Conservation (phyloP, 768 basidiomycete species). For the Boletellus ananiceps region DNA sequence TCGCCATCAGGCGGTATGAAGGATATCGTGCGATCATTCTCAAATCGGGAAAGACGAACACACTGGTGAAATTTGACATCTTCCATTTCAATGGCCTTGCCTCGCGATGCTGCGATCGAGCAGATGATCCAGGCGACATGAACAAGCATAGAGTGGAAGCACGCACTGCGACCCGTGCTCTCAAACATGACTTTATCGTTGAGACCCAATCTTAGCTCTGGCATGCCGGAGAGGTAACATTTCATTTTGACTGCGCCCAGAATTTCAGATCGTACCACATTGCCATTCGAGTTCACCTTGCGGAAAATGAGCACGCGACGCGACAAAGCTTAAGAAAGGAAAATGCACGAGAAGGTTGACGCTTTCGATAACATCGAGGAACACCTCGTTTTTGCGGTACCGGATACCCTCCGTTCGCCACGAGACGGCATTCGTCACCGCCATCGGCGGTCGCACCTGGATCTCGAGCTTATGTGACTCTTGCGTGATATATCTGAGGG, state of each 20-base stretch:
- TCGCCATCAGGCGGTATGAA: slow-evolving; percentile 99
- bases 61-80: slow-evolving; percentile 99
- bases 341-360: slow-evolving; percentile 85
- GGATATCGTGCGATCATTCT: slow-evolving; percentile 97
- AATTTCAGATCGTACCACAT: slow-evolving; percentile 96
- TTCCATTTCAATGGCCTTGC: slow-evolving; percentile 99
- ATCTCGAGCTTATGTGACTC: slow-evolving; percentile 96
- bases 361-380: slow-evolving; percentile 96
- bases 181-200: slow-evolving; percentile 99
- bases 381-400: slow-evolving; percentile 98
- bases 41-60: slow-evolving; percentile 93
- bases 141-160: background rate
- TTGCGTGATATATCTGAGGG: slow-evolving; percentile 87
- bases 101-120: slow-evolving; percentile 44
- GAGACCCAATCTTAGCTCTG: slow-evolving; percentile 88
- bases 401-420: slow-evolving; percentile 97
- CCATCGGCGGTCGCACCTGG: slow-evolving; percentile 88
- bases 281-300: slow-evolving; percentile 94
- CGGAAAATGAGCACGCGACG: background rate
- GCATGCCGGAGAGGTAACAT: slow-evolving; percentile 99
- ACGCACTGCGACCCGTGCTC: slow-evolving; percentile 88
- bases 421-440: slow-evolving; percentile 96
- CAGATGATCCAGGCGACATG: background rate
- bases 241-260: slow-evolving; percentile 99
- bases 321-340: background rate